A percentile compares a stretch with the other conserved stretches of the same genome.
phyloP scores from a whole-genome alignment of 352 stramenopile genomes.

The Phytophthora uliginosa region DNA sequence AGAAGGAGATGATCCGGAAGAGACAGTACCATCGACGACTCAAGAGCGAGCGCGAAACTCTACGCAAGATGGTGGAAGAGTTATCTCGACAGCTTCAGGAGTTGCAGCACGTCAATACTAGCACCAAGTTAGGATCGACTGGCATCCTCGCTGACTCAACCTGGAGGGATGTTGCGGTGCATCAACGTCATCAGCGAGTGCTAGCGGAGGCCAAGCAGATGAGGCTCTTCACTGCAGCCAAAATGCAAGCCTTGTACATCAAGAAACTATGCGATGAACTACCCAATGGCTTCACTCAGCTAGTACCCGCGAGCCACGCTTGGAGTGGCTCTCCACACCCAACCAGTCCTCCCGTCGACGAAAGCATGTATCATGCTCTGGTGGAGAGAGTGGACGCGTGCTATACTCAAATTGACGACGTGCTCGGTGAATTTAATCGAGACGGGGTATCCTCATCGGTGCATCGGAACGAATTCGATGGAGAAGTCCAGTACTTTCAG shows the following conservation, averaged over 20 bases:
- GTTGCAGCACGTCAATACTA: neutral
- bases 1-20: conserved; percentile 14
- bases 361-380: conserved; percentile 3
- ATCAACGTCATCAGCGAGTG: conserved; percentile 12
- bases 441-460: conserved; percentile 12
- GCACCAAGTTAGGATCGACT: neutral
- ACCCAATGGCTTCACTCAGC: neutral
- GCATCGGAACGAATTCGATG: neutral
- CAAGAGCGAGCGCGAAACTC: conserved; percentile 15
- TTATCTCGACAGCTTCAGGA: conserved; percentile 12
- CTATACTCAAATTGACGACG: conserved; percentile 13
- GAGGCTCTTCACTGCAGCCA: conserved; percentile 13
- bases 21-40: conserved; percentile 1
- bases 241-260: conserved; percentile 24
- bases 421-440: conserved; percentile 9
- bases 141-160: neutral
- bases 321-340: neutral
- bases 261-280: conserved; percentile 13
- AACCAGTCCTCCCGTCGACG: neutral
- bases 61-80: conserved; percentile 1
- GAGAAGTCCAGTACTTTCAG: conserved; percentile 17
- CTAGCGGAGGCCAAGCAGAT: conserved; percentile 18
- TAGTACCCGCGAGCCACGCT: neutral
- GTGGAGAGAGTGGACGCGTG: neutral
- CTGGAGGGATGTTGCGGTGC: conserved; percentile 21